Conservation (phyloP, 140 eudicot genomes). For the Erigeron philadelphicus region DNA sequence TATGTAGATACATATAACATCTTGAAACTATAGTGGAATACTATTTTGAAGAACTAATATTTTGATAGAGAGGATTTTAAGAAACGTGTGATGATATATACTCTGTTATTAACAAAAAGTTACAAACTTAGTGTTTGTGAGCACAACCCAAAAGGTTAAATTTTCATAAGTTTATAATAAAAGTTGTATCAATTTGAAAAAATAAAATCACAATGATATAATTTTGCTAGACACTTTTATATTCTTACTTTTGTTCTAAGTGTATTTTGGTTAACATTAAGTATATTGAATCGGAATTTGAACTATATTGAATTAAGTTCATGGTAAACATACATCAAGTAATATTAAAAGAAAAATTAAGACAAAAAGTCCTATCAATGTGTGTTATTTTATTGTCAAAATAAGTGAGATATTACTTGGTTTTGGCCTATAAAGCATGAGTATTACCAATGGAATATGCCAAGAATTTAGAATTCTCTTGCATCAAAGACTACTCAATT, state of each 20-base stretch:
- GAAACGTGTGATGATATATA: not conserved
- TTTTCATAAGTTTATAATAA: no score
- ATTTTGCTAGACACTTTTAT: no score
- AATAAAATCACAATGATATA: no score
- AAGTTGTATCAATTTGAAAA: no score
- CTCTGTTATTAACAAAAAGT: no score
- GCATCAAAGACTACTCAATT: constrained; percentile 30
- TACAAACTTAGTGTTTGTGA: no score
- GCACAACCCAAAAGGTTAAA: no score
- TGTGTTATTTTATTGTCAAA: constrained; percentile 3
- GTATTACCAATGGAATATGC: constrained; percentile 59
- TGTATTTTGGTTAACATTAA: not conserved
- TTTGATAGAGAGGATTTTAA: not conserved
- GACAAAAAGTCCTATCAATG: not conserved
- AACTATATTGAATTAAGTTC: not conserved
- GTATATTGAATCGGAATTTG: not conserved
- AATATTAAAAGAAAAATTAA: not conserved
- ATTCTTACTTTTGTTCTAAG: not conserved
- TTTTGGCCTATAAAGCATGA: constrained; percentile 37
- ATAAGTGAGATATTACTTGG: constrained; percentile 16
- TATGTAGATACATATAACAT: no score
- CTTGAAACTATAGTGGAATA: no score
- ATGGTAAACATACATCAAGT: not conserved
- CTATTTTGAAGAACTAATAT: no score
- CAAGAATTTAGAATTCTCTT: constrained; percentile 36